Evolutionary conservation across 805 yeast genomes (phyloP).

Genomic region (Spathaspora sp.): DNA sequence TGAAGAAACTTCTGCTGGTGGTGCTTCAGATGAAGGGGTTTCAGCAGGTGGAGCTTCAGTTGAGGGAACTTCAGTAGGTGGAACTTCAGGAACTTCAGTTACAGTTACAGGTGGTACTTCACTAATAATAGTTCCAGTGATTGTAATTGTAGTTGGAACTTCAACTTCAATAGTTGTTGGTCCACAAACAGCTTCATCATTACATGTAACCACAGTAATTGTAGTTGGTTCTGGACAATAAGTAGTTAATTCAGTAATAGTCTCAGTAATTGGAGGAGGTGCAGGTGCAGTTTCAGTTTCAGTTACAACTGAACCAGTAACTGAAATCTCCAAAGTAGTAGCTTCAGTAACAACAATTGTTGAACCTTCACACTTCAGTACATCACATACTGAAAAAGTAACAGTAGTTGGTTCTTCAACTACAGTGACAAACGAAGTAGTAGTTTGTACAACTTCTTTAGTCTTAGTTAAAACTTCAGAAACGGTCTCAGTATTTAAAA

Average conservation of each 20-base stretch:
- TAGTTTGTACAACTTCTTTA: constrained; percentile 34
- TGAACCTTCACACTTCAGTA: not conserved
- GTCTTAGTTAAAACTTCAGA: constrained; percentile 21
- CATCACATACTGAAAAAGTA: not conserved
- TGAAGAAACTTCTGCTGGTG: not conserved
- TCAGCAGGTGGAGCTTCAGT: not conserved
- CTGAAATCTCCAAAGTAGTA: not conserved
- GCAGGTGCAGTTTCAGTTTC: not conserved
- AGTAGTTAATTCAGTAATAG: not conserved
- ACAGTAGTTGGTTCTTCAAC: not conserved
- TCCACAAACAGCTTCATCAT: constrained; percentile 6
- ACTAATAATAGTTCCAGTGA: constrained; percentile 48
- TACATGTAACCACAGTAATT: constrained; percentile 49
- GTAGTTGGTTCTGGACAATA: constrained; percentile 44
- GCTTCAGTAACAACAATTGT: not conserved
- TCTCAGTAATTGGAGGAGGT: not conserved
- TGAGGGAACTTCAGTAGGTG: not conserved
- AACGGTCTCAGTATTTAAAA: not conserved
- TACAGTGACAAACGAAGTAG: constrained; percentile 44
- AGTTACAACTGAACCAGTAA: not conserved
- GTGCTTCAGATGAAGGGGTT: not conserved
- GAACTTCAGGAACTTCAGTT: not conserved
- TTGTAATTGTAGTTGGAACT: constrained; percentile 69
- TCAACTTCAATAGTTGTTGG: constrained; percentile 60
- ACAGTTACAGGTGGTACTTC: constrained; percentile 34